A percentile compares a stretch with the other conserved stretches of the same genome.
These are phyloP conservation scores for Geosmithia putterillii DNA, from an alignment of 2,329 filamentous ascomycete genomes.

Conservation along the genomic window DNA sequence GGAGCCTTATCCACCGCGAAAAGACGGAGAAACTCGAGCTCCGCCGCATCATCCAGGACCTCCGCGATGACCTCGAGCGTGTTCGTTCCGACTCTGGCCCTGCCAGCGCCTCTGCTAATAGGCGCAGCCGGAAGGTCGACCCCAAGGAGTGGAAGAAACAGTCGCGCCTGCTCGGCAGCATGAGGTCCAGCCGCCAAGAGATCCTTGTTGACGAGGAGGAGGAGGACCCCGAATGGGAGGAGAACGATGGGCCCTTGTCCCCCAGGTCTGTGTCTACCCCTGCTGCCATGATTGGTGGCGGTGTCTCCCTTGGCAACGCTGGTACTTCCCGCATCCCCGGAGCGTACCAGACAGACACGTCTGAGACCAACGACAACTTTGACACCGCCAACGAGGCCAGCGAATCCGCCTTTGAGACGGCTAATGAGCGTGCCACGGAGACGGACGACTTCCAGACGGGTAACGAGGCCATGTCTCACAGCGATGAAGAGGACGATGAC, in stretches of 20 bases:
- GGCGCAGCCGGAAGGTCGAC: constrained; percentile 50
- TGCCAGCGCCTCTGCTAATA: constrained; percentile 31
- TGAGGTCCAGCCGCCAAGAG: constrained; percentile 64
- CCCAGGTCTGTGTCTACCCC: constrained; percentile 1
- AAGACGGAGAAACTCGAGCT: constrained; percentile 98
- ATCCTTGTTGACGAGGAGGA: constrained; percentile 53
- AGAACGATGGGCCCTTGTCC: constrained; percentile 37
- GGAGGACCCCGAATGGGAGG: constrained; percentile 88
- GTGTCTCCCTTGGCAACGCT: too few relatives aligned
- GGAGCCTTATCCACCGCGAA: constrained; percentile 89
- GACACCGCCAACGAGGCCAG: constrained; percentile 72
- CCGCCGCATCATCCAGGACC: constrained; percentile 88
- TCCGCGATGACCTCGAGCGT: constrained; percentile 80
- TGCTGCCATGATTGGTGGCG: constrained; percentile 5
- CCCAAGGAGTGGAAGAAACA: constrained; percentile 69
- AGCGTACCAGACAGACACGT: constrained; percentile 8
- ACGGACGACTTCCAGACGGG: constrained; percentile 94
- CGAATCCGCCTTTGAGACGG: constrained; percentile 52
- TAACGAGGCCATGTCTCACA: constrained; percentile 64
- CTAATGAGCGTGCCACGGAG: constrained; percentile 72
- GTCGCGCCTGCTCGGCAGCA: constrained; percentile 61
- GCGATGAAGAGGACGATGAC: constrained; percentile 57
- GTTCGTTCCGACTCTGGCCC: constrained; percentile 40
- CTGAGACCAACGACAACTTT: constrained; percentile 55
- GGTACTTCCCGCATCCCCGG: constrained; percentile 1